Base-by-base conservation (phyloP, 2,329 filamentous ascomycete genomes). In the Metarhizium rileyi region DNA sequence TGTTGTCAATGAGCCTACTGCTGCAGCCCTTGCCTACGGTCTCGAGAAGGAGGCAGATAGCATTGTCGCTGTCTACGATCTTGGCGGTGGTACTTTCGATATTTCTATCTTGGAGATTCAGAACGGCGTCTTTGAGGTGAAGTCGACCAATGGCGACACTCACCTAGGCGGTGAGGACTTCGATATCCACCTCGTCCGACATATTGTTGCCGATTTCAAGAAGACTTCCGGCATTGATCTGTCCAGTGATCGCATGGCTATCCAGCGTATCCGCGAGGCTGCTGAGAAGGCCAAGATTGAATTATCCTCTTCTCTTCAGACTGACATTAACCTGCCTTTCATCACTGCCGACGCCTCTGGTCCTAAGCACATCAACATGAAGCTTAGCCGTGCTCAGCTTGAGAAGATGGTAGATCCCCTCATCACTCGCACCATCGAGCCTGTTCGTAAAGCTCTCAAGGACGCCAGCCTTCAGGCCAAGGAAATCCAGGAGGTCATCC, bases 281-380 rank as follows among this genome's bases (percentile, higher is more conserved):
- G 90, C 90, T 60, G 91, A 97, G 81, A 96, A 96, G 84, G 91
- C 91, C 67, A 97, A 97, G 88, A 96, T 96, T 64, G 91, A 96
- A 76, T 78, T 97, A 59, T 97, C 91, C 12, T 96, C 90, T 30
- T 90, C 90, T 51, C 81, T 90, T 59, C 88, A 95, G 72, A 97
- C 91, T 59, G 91, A 96, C 66, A 96, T 97, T 75, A 95, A 95
- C 80, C 83, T 97, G 66, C 91, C 91, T 59, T 97, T 97, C 82
- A 96, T 97, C 74, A 95, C 90, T 68, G 91, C 91, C 63, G 90
- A 96, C 67, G 81, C 90, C 54, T 93, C 87, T 52, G 93, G 91
- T 62, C 91, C 91, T 60, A 95, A 96, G 82, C 91, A 97, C 80
- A 96, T 97, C 75, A 95, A 95, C 82, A 78, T 80, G 67, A 95